A percentile compares a stretch with the other conserved stretches of the same genome.
These are phyloP conservation scores for Phytophthora hybrid DNA, from an alignment of 352 stramenopile genomes.

Conservation along the genomic window DNA sequence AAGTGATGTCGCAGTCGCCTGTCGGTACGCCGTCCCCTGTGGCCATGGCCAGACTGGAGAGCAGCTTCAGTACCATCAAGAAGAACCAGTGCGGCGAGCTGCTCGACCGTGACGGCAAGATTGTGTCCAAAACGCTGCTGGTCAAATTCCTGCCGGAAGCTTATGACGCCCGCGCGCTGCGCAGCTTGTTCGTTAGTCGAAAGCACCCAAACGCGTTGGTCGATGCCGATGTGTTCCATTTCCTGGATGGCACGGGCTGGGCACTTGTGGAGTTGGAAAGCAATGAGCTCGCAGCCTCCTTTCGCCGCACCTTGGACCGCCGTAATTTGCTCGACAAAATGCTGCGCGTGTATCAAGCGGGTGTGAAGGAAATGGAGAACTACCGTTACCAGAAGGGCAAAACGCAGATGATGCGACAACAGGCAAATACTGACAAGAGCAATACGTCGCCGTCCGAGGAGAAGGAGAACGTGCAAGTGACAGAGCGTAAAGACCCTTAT, in stretches of 20 bases:
- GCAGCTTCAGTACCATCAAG: conserved; percentile 29
- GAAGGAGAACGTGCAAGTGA: conserved; percentile 22
- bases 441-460: conserved; percentile 29
- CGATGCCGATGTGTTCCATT: conserved; percentile 74
- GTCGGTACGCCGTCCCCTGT: conserved; percentile 22
- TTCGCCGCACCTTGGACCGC: conserved; percentile 67
- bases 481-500: conserved; percentile 44
- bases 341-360: conserved; percentile 68
- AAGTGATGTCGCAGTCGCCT: conserved; percentile 31
- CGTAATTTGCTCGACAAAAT: conserved; percentile 57
- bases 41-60: conserved; percentile 25
- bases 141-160: conserved; percentile 70
- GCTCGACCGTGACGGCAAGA: conserved; percentile 53
- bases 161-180: conserved; percentile 52
- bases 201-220: conserved; percentile 51
- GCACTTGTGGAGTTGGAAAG: conserved; percentile 76
- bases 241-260: conserved; percentile 77
- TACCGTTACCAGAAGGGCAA: conserved; percentile 62
- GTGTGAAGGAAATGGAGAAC: conserved; percentile 66
- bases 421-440: conserved; percentile 32
- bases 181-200: conserved; percentile 56
- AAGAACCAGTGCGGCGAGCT: conserved; percentile 47
- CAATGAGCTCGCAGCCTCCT: conserved; percentile 49
- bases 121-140: conserved; percentile 72
- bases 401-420: conserved; percentile 47